Evolutionary conservation across 805 yeast genomes (phyloP), one percentile per base, ranked within the genome.

Genomic region (Maudiozyma barnettii): DNA sequence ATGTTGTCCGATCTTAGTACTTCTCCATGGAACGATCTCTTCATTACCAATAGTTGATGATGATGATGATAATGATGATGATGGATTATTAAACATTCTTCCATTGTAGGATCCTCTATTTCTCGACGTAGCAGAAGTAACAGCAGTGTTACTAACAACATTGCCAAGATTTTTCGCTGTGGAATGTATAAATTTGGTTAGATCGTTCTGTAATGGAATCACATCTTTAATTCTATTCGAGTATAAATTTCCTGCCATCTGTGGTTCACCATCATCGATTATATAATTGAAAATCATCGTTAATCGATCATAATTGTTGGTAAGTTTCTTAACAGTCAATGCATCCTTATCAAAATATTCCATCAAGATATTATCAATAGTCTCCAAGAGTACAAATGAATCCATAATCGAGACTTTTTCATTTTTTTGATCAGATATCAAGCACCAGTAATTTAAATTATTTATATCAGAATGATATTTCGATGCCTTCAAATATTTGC

Each of bases 201-300:
- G 49, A 29, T 67, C 64, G 7, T 58, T 50, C 40, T 64, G 63
- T 39, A 55, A 74, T 8, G 95, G 95, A 0, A 89, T 80, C 9
- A 81, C 64, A 45, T 84, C 91, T 45, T 79, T 70, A 33, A 91
- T 61, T 43, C 78, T 74, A 60, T 87, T 61, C 19, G 46, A 49
- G 37, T 86, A 51, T 45, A 79, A 70, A 5, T 29, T 41, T 53
- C 89, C 95, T 0, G 88, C 79, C 42, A 77, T 69, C 52, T 76
- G 77, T 2, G 96, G 95, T 31, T 74, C 71, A 3, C 91, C 90
- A 37, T 78, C 81, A 54, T 87, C 95, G 13, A 89, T 59, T 79
- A 86, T 78, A 58, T 85, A 93, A 57, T 80, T 83, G 50, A 90
- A 66, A 35, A 91, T 65, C 55, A 88, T 69, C 30, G 84, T 74